Evolutionary conservation across 257 asterid genomes (phyloP).

Genomic region (Plectranthus barbatus): DNA sequence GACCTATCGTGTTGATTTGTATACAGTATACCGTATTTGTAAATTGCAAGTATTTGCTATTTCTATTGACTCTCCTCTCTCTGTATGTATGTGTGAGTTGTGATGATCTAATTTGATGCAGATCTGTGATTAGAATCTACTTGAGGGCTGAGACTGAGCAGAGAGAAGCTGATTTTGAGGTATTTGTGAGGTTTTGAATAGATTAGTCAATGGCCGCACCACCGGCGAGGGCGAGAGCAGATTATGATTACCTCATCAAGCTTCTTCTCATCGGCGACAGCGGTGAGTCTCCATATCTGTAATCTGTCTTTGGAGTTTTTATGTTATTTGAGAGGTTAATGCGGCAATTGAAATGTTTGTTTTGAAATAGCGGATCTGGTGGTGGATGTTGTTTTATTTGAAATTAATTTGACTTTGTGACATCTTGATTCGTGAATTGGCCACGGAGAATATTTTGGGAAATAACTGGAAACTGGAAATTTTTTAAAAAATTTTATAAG

Average conservation of each 20-base stretch:
- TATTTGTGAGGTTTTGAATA: neutral
- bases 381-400: conserved; percentile 4
- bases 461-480: neutral
- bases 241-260: conserved; percentile 59
- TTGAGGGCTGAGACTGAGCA: conserved; percentile 7
- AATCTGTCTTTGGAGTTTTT: neutral
- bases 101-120: conserved; percentile 18
- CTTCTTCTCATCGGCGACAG: conserved; percentile 66
- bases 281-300: conserved; percentile 22
- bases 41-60: neutral
- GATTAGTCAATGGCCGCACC: conserved; percentile 52
- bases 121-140: conserved; percentile 17
- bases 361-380: conserved; percentile 13
- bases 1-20: conserved; percentile 14
- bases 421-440: neutral
- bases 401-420: conserved; percentile 4
- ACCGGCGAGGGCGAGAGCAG: conserved; percentile 66
- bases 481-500: neutral
- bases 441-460: neutral
- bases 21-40: conserved; percentile 8
- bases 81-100: neutral
- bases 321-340: neutral
- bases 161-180: conserved; percentile 5
- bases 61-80: neutral
- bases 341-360: neutral